Evolutionary conservation across 2,329 filamentous ascomycete species (phyloP).

Genomic region (Capronia americana): DNA sequence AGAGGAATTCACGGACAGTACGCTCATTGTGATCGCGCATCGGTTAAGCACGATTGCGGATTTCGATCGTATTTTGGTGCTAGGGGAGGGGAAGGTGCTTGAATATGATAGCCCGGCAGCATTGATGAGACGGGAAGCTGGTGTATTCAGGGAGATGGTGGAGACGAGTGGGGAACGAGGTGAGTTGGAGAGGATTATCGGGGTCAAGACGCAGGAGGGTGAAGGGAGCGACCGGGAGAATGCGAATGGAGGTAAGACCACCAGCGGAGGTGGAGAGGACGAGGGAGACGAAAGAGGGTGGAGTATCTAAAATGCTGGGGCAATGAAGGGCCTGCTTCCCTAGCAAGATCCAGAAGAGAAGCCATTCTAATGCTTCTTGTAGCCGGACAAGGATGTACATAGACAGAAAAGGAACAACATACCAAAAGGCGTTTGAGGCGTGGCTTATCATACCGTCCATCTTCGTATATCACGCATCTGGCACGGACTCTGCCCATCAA

Average conservation of each 20-base stretch:
- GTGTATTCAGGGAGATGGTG: slow-evolving; percentile 66
- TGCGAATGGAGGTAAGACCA: neutral
- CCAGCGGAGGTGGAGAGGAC: neutral
- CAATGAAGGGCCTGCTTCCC: too few species aligned
- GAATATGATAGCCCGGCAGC: slow-evolving; percentile 71
- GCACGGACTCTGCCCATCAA: neutral
- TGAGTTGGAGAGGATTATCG: slow-evolving; percentile 41
- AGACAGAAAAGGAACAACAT: neutral
- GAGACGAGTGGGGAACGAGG: slow-evolving; percentile 48
- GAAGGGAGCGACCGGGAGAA: neutral
- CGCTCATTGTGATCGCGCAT: slow-evolving; percentile 76
- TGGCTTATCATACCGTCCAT: neutral
- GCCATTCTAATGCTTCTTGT: neutral
- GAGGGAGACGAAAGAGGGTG: neutral
- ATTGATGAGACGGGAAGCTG: slow-evolving; percentile 60
- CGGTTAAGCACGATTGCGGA: slow-evolving; percentile 77
- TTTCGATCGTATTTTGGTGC: slow-evolving; percentile 75
- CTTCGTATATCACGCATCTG: neutral
- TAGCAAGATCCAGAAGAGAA: neutral
- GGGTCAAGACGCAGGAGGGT: slow-evolving; percentile 6
- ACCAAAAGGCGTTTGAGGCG: neutral
- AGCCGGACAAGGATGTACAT: neutral
- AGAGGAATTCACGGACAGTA: slow-evolving; percentile 72
- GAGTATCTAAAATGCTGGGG: neutral
- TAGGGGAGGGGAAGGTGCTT: slow-evolving; percentile 70